Percentiles rank a stretch among this genome's conserved stretches.
phyloP scores from a whole-genome alignment of 768 basidiomycete genomes.

The Boletus rex-veris region DNA sequence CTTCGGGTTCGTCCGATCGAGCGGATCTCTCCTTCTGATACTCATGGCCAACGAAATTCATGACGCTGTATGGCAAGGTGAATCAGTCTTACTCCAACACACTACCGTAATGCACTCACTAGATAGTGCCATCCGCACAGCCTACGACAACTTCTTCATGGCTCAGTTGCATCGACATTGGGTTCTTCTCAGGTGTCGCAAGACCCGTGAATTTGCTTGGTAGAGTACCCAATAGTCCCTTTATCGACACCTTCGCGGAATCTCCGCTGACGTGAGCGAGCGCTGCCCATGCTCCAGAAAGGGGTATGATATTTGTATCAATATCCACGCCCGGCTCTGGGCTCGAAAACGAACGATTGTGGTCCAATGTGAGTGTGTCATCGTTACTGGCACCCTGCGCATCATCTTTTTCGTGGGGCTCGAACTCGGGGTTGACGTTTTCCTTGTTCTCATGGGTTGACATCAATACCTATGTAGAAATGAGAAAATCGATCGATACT shows the following conservation, averaged over 20 bases:
- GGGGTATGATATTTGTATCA: constrained; percentile 60
- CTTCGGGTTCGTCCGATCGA: constrained; percentile 1
- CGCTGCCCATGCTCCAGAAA: constrained; percentile 75
- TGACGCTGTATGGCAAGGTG: constrained; percentile 38
- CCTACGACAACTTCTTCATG: constrained; percentile 91
- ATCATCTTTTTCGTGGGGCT: constrained; percentile 22
- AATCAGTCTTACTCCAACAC: constrained; percentile 8
- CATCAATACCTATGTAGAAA: constrained; percentile 61
- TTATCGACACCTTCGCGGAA: constrained; percentile 35
- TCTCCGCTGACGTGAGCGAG: constrained; percentile 43
- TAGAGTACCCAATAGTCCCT: constrained; percentile 58
- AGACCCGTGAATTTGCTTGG: constrained; percentile 74
- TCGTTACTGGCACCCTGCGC: neutral
- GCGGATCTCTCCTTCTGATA: constrained; percentile 38
- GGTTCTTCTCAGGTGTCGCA: constrained; percentile 88
- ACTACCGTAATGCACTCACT: constrained; percentile 47
- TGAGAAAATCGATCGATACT: neutral
- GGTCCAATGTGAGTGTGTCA: constrained; percentile 7
- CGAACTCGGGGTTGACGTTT: constrained; percentile 13
- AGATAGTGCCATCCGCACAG: constrained; percentile 88
- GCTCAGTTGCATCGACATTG: constrained; percentile 90
- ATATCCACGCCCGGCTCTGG: constrained; percentile 50
- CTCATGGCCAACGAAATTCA: constrained; percentile 60
- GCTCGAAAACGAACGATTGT: constrained; percentile 11
- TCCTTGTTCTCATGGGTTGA: constrained; percentile 73